phyloP scores from a whole-genome alignment of 2,329 filamentous ascomycete species.

The Fusarium pseudocircinatum region DNA sequence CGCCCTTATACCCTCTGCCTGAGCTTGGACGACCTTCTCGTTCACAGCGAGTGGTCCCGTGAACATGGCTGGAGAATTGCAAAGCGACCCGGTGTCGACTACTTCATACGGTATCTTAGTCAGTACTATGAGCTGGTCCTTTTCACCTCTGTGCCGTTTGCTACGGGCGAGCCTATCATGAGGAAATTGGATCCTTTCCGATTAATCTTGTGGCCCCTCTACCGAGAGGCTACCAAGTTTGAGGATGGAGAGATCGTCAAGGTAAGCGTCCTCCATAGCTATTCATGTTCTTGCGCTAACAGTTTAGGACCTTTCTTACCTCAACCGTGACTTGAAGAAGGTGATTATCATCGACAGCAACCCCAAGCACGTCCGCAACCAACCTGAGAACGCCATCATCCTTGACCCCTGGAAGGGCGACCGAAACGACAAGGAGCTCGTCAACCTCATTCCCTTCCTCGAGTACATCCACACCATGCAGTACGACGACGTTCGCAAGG shows the following conservation, averaged over 20 bases:
- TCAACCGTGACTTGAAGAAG: conserved; percentile 95
- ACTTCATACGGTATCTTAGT: conserved; percentile 95
- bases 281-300: conserved; percentile 15
- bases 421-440: conserved; percentile 82
- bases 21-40: conserved; percentile 90
- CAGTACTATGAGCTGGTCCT: conserved; percentile 98
- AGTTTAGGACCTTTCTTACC: conserved; percentile 87
- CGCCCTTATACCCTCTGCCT: conserved; percentile 93
- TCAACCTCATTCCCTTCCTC: conserved; percentile 92
- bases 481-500: conserved; percentile 84
- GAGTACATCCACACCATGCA: conserved; percentile 97
- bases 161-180: conserved; percentile 85
- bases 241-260: conserved; percentile 97
- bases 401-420: conserved; percentile 91
- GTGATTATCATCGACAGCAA: conserved; percentile 95
- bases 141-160: conserved; percentile 88
- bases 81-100: conserved; percentile 94
- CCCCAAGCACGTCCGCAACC: conserved; percentile 80
- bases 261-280: conserved; percentile 58
- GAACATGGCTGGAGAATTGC: conserved; percentile 96
- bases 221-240: conserved; percentile 96
- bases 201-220: conserved; percentile 94
- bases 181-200: conserved; percentile 95
- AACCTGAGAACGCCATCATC: conserved; percentile 96
- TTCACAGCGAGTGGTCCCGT: conserved; percentile 93